These are phyloP conservation scores for Trichaptum fuscoviolaceum DNA, from an alignment of 768 basidiomycete species.

Conservation along the genomic window DNA sequence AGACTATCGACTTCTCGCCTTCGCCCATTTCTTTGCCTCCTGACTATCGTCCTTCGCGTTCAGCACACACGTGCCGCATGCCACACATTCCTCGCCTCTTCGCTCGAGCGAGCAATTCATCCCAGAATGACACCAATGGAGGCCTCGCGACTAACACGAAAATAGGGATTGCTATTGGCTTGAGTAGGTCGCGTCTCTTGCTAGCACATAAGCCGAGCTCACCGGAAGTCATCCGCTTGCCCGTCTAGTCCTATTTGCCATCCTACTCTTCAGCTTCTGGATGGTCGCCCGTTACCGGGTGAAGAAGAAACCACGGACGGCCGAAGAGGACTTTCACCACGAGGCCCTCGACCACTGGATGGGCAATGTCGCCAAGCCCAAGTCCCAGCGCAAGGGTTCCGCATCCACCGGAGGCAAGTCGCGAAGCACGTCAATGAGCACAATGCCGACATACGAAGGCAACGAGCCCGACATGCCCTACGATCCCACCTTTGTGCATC, in stretches of 20 bases:
- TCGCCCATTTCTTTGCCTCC: not conserved
- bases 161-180: not conserved
- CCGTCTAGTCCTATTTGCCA: conserved; percentile 19
- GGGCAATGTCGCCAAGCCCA: not conserved
- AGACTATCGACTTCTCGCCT: no score
- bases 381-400: not conserved
- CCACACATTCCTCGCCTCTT: not conserved
- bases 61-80: not conserved
- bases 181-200: not conserved
- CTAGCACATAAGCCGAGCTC: not conserved
- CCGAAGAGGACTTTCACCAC: conserved; percentile 8
- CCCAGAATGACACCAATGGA: not conserved
- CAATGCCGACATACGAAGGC: conserved; percentile 1
- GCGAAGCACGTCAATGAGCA: not conserved
- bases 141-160: not conserved
- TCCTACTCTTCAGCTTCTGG: conserved; percentile 24
- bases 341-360: conserved; percentile 14
- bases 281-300: conserved; percentile 17
- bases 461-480: not conserved
- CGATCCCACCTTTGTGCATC: not conserved
- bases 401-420: not conserved
- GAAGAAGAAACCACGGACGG: conserved; percentile 7
- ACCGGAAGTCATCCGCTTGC: not conserved
- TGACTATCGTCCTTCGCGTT: not conserved
- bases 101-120: not conserved